These are phyloP conservation scores for Aspergillus transmontanensis DNA, from an alignment of 2,329 filamentous ascomycete species.

Conservation along the genomic window DNA sequence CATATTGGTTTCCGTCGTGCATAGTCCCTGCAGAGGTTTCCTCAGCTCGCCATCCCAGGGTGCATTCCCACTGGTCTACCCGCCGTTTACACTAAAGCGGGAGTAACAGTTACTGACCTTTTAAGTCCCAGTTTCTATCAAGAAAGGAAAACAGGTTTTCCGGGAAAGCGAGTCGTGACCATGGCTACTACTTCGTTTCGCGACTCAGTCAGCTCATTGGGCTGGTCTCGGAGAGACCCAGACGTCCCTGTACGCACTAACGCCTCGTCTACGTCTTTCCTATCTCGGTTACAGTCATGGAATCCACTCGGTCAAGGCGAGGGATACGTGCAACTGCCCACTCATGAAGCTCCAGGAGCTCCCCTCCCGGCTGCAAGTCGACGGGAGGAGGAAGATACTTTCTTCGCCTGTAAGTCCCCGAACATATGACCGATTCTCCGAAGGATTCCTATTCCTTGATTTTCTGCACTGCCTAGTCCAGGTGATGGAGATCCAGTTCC, in stretches of 20 bases:
- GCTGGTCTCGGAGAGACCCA: constrained; percentile 84
- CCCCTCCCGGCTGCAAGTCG: constrained; percentile 81
- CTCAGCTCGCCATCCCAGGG: constrained; percentile 22
- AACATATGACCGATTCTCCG: constrained; percentile 25
- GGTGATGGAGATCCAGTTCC: constrained; percentile 42
- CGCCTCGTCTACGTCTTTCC: constrained; percentile 65
- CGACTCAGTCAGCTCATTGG: constrained; percentile 91
- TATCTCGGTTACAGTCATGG: constrained; percentile 78
- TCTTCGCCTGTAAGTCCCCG: constrained; percentile 82
- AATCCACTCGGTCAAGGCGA: constrained; percentile 80
- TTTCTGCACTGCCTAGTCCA: constrained; percentile 28
- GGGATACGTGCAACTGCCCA: constrained; percentile 89
- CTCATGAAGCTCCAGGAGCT: constrained; percentile 77
- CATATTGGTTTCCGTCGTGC: constrained; percentile 36
- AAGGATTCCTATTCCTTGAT: constrained; percentile 16
- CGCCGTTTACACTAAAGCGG: constrained; percentile 14
- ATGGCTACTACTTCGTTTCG: constrained; percentile 69
- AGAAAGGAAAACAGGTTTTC: neutral
- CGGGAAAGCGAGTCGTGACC: constrained; percentile 13
- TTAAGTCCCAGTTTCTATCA: neutral
- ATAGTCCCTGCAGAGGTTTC: constrained; percentile 48
- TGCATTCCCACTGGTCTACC: constrained; percentile 18
- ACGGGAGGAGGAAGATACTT: constrained; percentile 92
- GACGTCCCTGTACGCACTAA: constrained; percentile 72
- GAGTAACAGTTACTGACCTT: constrained; percentile 13